A percentile compares a stretch with the other conserved stretches of the same genome.
Evolutionary conservation across 2,329 filamentous ascomycete genomes (phyloP).

Genomic region (Aureobasidium vineae): DNA sequence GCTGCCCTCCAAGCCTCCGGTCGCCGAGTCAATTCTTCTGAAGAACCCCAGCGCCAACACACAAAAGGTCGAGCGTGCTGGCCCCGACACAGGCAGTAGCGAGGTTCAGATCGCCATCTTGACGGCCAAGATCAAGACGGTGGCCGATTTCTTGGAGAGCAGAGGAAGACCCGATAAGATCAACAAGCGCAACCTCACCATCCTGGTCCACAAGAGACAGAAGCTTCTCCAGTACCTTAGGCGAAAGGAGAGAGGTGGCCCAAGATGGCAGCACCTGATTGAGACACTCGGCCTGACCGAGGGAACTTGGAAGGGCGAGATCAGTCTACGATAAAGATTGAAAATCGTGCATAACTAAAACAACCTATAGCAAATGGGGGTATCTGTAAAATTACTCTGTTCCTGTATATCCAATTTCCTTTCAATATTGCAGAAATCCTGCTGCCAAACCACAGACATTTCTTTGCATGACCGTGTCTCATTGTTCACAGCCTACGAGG

Average conservation of each 20-base stretch:
- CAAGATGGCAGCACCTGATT: constrained; percentile 84
- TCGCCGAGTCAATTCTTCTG: constrained; percentile 48
- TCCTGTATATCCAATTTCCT: constrained; percentile 18
- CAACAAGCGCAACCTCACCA: constrained; percentile 84
- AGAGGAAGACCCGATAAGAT: constrained; percentile 82
- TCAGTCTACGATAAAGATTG: constrained; percentile 58
- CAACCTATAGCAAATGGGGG: not conserved
- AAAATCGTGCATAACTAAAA: constrained; percentile 5
- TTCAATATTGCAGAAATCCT: not conserved
- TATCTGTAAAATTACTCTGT: constrained; percentile 25
- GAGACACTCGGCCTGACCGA: constrained; percentile 81
- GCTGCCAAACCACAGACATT: not conserved
- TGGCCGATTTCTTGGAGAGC: constrained; percentile 69
- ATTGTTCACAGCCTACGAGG: not conserved
- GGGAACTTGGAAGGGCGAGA: constrained; percentile 88
- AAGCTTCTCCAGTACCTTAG: constrained; percentile 85
- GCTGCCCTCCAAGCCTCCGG: constrained; percentile 59
- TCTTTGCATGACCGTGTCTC: not conserved
- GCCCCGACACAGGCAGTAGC: constrained; percentile 88
- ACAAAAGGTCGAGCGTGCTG: constrained; percentile 63
- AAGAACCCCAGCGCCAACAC: constrained; percentile 39
- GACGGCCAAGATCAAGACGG: constrained; percentile 84
- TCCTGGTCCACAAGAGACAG: constrained; percentile 85
- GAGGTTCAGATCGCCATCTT: constrained; percentile 98
- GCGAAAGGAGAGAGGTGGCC: constrained; percentile 84